Percentiles rank a stretch among this genome's conserved stretches.
Evolutionary conservation across 441 rosid genomes (phyloP).

Genomic region (Geranium incanum): DNA sequence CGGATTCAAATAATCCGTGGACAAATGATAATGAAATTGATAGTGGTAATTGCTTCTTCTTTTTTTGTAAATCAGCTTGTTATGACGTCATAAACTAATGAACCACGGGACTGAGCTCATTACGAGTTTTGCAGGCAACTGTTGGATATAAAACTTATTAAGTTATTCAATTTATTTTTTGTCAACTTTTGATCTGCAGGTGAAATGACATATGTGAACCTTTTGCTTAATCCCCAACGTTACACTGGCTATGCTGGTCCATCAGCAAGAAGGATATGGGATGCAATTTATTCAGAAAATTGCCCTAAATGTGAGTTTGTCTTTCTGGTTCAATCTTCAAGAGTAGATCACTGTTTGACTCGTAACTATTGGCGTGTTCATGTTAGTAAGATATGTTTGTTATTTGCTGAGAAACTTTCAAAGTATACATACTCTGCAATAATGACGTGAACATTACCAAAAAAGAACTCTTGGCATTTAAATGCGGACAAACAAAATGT

Average conservation of each 20-base stretch:
- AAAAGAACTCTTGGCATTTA: neutral
- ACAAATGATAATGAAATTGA: conserved; percentile 85
- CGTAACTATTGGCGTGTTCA: neutral
- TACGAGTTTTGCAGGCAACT: neutral
- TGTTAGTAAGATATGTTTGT: neutral
- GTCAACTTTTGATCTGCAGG: conserved; percentile 39
- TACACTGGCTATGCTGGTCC: conserved; percentile 85
- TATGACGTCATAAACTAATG: neutral
- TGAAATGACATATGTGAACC: conserved; percentile 92
- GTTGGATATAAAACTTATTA: neutral
- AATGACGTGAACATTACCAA: neutral
- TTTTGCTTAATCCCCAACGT: conserved; percentile 78
- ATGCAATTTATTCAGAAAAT: conserved; percentile 79
- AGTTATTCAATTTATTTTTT: neutral
- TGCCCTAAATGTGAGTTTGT: conserved; percentile 68
- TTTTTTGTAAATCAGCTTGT: neutral
- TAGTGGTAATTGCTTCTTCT: conserved; percentile 38
- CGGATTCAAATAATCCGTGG: conserved; percentile 86
- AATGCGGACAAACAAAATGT: neutral
- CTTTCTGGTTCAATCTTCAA: conserved; percentile 1
- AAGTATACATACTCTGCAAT: neutral
- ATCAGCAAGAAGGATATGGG: conserved; percentile 97
- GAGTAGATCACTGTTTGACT: neutral
- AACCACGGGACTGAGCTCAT: neutral
- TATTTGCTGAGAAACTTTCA: neutral